A percentile compares a stretch with the other conserved stretches of the same genome.
phyloP scores from a whole-genome alignment of 2,329 filamentous ascomycete genomes.

The Alternaria dauci region DNA sequence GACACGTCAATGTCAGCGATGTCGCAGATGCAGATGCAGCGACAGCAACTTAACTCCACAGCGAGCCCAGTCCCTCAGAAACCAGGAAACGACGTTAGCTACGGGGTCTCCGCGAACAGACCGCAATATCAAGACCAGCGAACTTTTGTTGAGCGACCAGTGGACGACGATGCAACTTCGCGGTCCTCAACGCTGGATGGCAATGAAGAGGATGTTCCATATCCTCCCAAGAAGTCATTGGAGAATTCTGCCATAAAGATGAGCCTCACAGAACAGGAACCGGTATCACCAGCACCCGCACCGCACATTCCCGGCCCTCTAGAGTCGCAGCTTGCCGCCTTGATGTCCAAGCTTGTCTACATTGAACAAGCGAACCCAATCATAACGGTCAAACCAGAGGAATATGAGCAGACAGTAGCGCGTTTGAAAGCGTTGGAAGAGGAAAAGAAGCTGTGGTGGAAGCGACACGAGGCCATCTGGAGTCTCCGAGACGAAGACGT shows the following conservation, averaged over 20 bases:
- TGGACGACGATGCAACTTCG: slow-evolving; percentile 46
- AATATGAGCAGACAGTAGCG: slow-evolving; percentile 44
- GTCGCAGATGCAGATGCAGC: slow-evolving; percentile 38
- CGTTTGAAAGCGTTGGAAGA: slow-evolving; percentile 47
- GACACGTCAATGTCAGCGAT: slow-evolving; percentile 36
- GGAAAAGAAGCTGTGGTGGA: slow-evolving; percentile 49
- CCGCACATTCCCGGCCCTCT: slow-evolving; percentile 46
- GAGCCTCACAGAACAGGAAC: slow-evolving; percentile 25
- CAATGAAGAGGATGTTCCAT: slow-evolving; percentile 42
- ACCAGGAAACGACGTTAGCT: slow-evolving; percentile 27
- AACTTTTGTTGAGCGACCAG: slow-evolving; percentile 18
- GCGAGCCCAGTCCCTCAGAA: slow-evolving; percentile 38
- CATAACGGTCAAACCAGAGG: slow-evolving; percentile 48
- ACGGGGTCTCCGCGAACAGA: slow-evolving; percentile 19
- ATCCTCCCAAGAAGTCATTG: slow-evolving; percentile 42
- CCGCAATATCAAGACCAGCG: slow-evolving; percentile 22
- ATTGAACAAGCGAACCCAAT: slow-evolving; percentile 47
- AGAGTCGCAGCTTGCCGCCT: slow-evolving; percentile 47
- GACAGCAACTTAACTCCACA: slow-evolving; percentile 27
- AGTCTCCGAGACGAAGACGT: slow-evolving; percentile 55
- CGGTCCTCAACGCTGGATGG: slow-evolving; percentile 45
- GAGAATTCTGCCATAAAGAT: slow-evolving; percentile 24
- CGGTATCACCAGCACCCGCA: slow-evolving; percentile 26
- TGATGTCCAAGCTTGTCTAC: slow-evolving; percentile 51
- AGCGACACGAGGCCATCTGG: slow-evolving; percentile 53